Percentiles rank a stretch among this genome's conserved stretches.
Conservation (phyloP, 1,284 basidiomycete genomes). For the Ganoderma lingzhi region DNA sequence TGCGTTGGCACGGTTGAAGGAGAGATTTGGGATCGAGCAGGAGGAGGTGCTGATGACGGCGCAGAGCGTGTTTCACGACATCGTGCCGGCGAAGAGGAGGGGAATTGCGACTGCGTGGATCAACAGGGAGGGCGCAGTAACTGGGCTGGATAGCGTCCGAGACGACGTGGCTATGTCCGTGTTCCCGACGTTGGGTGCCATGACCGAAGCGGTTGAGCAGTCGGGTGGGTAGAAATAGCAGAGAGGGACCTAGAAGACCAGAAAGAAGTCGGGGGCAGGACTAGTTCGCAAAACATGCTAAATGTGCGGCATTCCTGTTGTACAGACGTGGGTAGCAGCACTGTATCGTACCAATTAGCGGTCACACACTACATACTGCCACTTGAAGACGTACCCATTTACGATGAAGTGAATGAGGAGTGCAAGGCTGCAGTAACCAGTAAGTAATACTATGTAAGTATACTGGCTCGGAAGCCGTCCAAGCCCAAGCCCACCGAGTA, state of each 20-base stretch:
- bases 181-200: conserved; percentile 62
- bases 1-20: conserved; percentile 55
- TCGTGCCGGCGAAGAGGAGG: conserved; percentile 26
- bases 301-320: background rate
- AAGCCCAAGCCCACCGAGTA: too few relatives aligned
- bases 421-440: too few relatives aligned
- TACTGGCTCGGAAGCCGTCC: too few relatives aligned
- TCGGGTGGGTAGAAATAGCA: conserved; percentile 26
- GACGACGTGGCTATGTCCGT: conserved; percentile 52
- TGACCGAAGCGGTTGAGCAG: conserved; percentile 61
- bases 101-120: conserved; percentile 58
- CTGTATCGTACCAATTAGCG: background rate
- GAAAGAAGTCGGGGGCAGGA: background rate
- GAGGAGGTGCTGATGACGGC: conserved; percentile 63
- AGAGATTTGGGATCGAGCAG: conserved; percentile 52
- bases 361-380: background rate
- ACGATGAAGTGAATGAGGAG: background rate
- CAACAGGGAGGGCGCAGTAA: conserved; percentile 58
- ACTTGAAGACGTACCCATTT: background rate
- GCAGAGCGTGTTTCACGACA: conserved; percentile 54
- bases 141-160: conserved; percentile 46
- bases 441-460: too few relatives aligned
- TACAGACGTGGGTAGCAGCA: background rate
- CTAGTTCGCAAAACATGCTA: background rate
- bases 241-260: background rate